Base-by-base conservation (phyloP, 768 basidiomycete species). In the Phanerodontia chrysosporium region DNA sequence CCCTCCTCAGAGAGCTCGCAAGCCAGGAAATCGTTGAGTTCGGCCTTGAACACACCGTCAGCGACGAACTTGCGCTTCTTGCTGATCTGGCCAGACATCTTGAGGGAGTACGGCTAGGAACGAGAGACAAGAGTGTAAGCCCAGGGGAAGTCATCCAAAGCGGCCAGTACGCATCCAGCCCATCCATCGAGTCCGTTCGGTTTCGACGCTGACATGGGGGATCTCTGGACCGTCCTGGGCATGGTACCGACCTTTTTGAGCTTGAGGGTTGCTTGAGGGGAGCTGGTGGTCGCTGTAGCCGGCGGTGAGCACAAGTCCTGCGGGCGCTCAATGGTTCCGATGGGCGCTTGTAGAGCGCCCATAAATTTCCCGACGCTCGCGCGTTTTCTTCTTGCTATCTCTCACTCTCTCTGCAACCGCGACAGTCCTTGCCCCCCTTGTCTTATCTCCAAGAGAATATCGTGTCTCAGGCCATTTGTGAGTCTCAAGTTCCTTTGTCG, bases 31-130 rank as follows among this genome's bases (percentile, higher is more conserved):
- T 99, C 97, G 73, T 93, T 93, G 75, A 99, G 85, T 79, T 99
- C 97, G 66, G 97, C 97, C 74, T 93, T 94, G 85, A 95, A 96
- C 58, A 98, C 95, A 87, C 95, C 95, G 73, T 97, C 95, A 58
- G 95, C 94, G 70, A 96, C 91, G 70, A 96, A 95, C 85, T 95
- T 98, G 82, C 94, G 87, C 83, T 95, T 96, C 81, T 98, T 97
- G 83, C 91, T 93, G 82, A 97, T 93, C 72, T 89, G 87, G 66
- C 83, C 73, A 71, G 90, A 80, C 92, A 93, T 93, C 69, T 80
- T 84, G 75, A 35, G 28, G 35, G 30, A 24, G 61, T 55, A 49
- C 58, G 59, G 55, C 62, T 52, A 49, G 54, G 53, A 58, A 49
- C 13, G 29, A 54, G 57, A 60, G 48, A 35, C 8, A 55, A 32